Evolutionary conservation across 2,329 filamentous ascomycete genomes (phyloP), one percentile per base, ranked within the genome.

Genomic region (Bipolaris zeicola): DNA sequence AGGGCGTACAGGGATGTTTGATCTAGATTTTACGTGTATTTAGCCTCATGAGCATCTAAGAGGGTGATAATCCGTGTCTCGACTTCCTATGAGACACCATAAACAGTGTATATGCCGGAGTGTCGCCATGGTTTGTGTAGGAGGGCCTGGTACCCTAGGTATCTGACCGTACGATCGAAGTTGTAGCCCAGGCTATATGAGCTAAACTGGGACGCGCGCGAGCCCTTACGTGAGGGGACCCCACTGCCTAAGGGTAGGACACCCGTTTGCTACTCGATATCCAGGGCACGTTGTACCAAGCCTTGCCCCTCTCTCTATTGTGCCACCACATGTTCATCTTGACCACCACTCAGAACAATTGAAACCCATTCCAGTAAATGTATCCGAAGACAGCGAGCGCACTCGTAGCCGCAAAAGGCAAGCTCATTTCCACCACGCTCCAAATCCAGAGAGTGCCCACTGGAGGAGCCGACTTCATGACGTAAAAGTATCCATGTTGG

Each of bases 391-490:
- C 82, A n/a, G 78, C 73, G 38, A 78, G 52, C 20, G 85, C 75
- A 42, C 82, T 85, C n/a, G 78, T 68, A 22, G 88, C 78, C 0
- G 90, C 90, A 68, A 85, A 87, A 0, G 81, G 69, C 38, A 96
- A 79, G 52, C 91, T 84, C 77, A 97, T 83, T 79, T 99, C 95
- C 44, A 98, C 83, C 20, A 98, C 88, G 31, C 89, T 87, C 92
- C 94, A 98, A 4, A 98, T 84, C 93, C 94, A 98, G 16, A 98
- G 76, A 38, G 91, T 94, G 0, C 92, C 95, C 13, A 97, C 75
- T 5, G 92, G 88, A n/a, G 95, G 95, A 0, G 92, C 90, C 61
- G 87, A 87, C 79, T 96, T 96, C 91, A 98, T 93, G 18, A 96
- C 87, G 6, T 90, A 89, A 65, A 96, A 87, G 69, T 97, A 98